Evolutionary conservation across 768 basidiomycete species (phyloP), one percentile per base, ranked within the genome.

Genomic region (Asterophora lycoperdoides): DNA sequence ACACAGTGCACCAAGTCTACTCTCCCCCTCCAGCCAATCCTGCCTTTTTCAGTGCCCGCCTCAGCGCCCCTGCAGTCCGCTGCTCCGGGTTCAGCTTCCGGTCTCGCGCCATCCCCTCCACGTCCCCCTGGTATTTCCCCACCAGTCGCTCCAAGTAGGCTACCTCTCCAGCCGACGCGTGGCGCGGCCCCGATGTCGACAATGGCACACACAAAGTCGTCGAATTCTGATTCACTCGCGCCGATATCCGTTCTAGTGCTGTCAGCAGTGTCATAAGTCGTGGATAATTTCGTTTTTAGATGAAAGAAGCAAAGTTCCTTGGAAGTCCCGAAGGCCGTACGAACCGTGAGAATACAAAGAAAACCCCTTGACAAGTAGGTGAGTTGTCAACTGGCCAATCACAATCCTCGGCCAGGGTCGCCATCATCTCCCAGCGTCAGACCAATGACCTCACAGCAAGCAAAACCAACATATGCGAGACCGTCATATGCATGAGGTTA

Each of bases 31-130:
- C 48, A n/a, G n/a, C n/a, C n/a, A 78, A 60, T 10, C 80, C 78
- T 29, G 81, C 80, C 60, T 77, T 80, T 54, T 64, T 68, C 52
- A 89, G 68, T 26, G 80, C 84, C 61, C 81, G 73, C 58, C 64
- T 71, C 60, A 97, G 64, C 69, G 92, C 83, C 14, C 89, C 93
- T 28, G 73, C 77, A 2, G 93, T 96, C 61, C 85, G 79, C 70
- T 98, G 95, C 65, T 83, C 84, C 13, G 78, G 68, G 64, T 98
- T 97, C 50, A 87, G 64, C 66, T 75, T 84, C 50, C 81, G 70
- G 68, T 98, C 94, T 56, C 74, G 72, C 9, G 82, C 80, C 93
- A 96, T 97, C 41, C 67, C 72, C 23, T 79, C 76, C 18, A 84
- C 68, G 68, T 97, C 84, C 26, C 74, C 68, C 1, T 84, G 88